A percentile compares a stretch with the other conserved stretches of the same genome.
phyloP scores from a whole-genome alignment of 2,329 filamentous ascomycete species.

The Periconia digitata region DNA sequence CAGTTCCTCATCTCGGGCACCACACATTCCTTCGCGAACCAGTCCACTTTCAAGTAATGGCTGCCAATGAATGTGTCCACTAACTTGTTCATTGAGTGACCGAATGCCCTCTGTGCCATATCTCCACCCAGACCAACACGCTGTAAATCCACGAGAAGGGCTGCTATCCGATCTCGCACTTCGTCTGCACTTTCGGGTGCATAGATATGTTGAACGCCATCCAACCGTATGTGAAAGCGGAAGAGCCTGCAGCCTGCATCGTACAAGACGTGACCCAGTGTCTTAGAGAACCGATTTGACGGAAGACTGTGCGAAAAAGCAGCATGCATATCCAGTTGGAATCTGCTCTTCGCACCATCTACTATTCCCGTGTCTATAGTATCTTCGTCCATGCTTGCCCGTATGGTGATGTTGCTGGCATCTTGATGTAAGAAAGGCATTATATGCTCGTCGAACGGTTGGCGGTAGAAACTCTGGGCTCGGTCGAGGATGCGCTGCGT shows the following conservation, averaged over 20 bases:
- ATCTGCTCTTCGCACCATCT: constrained; percentile 45
- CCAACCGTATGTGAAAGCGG: constrained; percentile 39
- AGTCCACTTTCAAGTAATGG: constrained; percentile 64
- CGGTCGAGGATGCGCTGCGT: constrained; percentile 41
- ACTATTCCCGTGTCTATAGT: constrained; percentile 16
- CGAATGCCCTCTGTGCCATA: constrained; percentile 69
- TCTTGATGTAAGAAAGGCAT: constrained; percentile 31
- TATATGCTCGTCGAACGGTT: constrained; percentile 38
- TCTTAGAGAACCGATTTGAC: constrained; percentile 53
- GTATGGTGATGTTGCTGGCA: constrained; percentile 25
- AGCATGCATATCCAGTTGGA: constrained; percentile 64
- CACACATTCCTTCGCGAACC: constrained; percentile 57
- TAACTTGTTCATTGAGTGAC: constrained; percentile 67
- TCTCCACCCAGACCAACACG: constrained; percentile 70
- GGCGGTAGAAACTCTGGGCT: constrained; percentile 41
- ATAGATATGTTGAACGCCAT: constrained; percentile 21
- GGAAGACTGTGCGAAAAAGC: constrained; percentile 65
- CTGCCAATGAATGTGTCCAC: constrained; percentile 65
- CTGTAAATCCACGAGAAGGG: constrained; percentile 61
- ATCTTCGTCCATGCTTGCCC: constrained; percentile 44
- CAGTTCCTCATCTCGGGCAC: constrained; percentile 64
- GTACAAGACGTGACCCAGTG: constrained; percentile 58
- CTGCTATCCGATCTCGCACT: constrained; percentile 56
- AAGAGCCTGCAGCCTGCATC: constrained; percentile 54
- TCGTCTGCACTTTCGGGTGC: constrained; percentile 20